Evolutionary conservation across 2,329 filamentous ascomycete species (phyloP).

Genomic region (Pseudopithomyces maydicus): DNA sequence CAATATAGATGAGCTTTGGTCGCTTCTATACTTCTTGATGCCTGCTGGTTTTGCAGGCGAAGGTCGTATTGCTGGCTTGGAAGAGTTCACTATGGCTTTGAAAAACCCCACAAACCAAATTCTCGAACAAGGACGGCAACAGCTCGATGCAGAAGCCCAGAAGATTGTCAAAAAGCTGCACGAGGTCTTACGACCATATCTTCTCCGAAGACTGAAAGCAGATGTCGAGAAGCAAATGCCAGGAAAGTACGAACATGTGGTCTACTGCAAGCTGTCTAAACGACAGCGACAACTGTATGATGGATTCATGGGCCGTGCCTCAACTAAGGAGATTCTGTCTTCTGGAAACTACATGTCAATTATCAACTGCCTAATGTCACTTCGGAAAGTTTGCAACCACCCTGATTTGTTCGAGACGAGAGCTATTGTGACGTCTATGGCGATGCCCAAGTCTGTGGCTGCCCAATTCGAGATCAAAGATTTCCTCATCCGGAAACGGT

Average conservation of each 20-base stretch:
- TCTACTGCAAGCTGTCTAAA: constrained; percentile 93
- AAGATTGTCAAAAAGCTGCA: constrained; percentile 92
- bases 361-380: constrained; percentile 97
- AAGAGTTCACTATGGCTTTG: constrained; percentile 96
- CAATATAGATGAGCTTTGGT: constrained; percentile 96
- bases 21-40: constrained; percentile 93
- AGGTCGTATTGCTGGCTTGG: constrained; percentile 90
- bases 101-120: constrained; percentile 95
- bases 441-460: constrained; percentile 79
- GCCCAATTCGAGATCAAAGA: constrained; percentile 77
- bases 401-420: constrained; percentile 95
- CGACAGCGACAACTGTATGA: constrained; percentile 95
- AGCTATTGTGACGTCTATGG: constrained; percentile 95
- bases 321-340: constrained; percentile 85
- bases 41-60: constrained; percentile 83
- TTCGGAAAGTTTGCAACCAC: constrained; percentile 97
- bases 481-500: constrained; percentile 66
- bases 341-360: constrained; percentile 97
- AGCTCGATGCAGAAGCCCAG: constrained; percentile 92
- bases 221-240: constrained; percentile 99
- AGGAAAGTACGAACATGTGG: constrained; percentile 94
- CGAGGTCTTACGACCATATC: constrained; percentile 88
- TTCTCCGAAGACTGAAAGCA: constrained; percentile 87
- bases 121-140: constrained; percentile 88
- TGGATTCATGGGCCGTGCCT: constrained; percentile 87